Evolutionary conservation across 176 grass and related monocot genomes (phyloP).

Genomic region (Melocanna baccifera): DNA sequence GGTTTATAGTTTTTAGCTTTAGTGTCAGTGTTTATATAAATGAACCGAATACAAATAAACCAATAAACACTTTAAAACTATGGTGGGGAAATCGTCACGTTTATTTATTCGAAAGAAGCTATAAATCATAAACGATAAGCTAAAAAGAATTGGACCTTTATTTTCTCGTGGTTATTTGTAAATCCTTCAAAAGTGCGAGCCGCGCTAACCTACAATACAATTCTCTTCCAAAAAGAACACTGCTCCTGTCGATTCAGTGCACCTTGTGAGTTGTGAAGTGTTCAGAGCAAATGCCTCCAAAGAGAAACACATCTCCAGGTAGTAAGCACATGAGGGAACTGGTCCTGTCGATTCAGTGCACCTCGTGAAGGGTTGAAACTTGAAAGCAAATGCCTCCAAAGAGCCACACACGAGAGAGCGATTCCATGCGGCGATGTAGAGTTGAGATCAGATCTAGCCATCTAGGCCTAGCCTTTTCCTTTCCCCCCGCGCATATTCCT

Average conservation of each 20-base stretch:
- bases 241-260: background rate
- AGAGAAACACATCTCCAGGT: background rate
- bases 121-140: too few relatives aligned
- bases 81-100: fast-evolving
- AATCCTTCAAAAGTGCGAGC: too few relatives aligned
- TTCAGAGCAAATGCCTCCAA: background rate
- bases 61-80: too few relatives aligned
- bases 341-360: background rate
- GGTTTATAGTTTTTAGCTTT: too few relatives aligned
- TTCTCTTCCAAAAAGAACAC: too few relatives aligned
- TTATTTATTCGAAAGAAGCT: too few relatives aligned
- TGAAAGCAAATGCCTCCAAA: background rate
- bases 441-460: background rate
- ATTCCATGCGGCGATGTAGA: background rate
- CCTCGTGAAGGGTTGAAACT: too few relatives aligned
- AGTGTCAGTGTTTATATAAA: too few relatives aligned
- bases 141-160: too few relatives aligned
- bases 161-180: too few relatives aligned
- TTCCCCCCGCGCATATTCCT: too few relatives aligned
- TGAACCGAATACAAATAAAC: fast-evolving
- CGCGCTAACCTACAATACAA: too few relatives aligned
- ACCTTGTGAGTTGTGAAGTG: background rate
- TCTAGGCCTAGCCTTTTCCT: background rate
- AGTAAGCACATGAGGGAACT: background rate
- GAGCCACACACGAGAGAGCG: background rate